Conservation (phyloP, 2,329 filamentous ascomycete genomes). For the Hymenoscyphus infarciens region DNA sequence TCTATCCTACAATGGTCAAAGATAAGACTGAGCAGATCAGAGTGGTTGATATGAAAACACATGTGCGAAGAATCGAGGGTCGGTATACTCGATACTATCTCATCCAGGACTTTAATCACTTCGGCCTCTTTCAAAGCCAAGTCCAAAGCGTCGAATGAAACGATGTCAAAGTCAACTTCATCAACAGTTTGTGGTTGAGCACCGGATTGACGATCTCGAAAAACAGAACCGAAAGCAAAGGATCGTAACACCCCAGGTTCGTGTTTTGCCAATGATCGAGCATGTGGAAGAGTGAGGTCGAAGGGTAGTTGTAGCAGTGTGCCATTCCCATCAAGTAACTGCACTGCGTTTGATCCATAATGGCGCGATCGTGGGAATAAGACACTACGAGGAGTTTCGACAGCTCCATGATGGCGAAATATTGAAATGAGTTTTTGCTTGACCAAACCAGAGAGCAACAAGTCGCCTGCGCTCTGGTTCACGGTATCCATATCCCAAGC, state of each 20-base stretch:
- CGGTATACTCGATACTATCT: conserved; percentile 79
- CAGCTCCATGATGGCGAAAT: conserved; percentile 84
- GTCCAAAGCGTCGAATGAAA: conserved; percentile 78
- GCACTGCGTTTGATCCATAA: conserved; percentile 71
- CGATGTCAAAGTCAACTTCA: conserved; percentile 94
- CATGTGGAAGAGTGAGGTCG: conserved; percentile 86
- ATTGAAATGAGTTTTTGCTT: conserved; percentile 72
- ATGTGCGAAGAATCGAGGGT: conserved; percentile 67
- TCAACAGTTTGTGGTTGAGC: conserved; percentile 79
- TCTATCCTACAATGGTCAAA: conserved; percentile 86
- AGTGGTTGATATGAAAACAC: conserved; percentile 89
- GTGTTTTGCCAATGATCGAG: conserved; percentile 76
- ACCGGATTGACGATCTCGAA: conserved; percentile 72
- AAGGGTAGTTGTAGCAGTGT: conserved; percentile 93
- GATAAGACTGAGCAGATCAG: conserved; percentile 79
- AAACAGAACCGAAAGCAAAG: conserved; percentile 85
- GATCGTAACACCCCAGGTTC: conserved; percentile 66
- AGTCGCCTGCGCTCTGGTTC: conserved; percentile 52
- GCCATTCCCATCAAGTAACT: conserved; percentile 76
- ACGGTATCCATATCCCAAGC: conserved; percentile 68
- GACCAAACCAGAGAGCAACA: conserved; percentile 69
- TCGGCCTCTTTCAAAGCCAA: conserved; percentile 89
- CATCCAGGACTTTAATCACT: conserved; percentile 89
- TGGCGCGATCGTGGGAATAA: conserved; percentile 80
- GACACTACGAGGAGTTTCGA: conserved; percentile 70